Percentiles rank a stretch among this genome's conserved stretches.
These are phyloP conservation scores for Hypoxylon lienhwacheense DNA, from an alignment of 495 filamentous ascomycete species.

Conservation along the genomic window DNA sequence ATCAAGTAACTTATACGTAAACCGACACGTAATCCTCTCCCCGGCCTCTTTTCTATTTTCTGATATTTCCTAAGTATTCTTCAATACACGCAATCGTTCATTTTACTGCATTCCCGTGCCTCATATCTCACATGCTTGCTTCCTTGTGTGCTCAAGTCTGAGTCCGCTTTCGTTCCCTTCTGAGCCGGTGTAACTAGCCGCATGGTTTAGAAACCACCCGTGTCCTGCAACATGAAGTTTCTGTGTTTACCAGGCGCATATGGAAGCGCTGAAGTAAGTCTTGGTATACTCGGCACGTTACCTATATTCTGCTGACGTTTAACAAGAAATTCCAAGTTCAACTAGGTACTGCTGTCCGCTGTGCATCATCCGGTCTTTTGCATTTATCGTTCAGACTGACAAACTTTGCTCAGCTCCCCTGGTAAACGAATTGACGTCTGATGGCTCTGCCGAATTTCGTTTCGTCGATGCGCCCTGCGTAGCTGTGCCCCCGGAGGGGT, in stretches of 20 bases:
- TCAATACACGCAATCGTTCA: constrained; percentile 26
- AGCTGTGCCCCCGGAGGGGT: constrained; percentile 51
- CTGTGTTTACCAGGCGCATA: constrained; percentile 51
- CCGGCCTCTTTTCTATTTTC: constrained; percentile 7
- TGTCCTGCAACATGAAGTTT: constrained; percentile 43
- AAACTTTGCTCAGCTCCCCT: constrained; percentile 45
- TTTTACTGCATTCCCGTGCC: constrained; percentile 30
- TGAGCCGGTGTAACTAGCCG: constrained; percentile 30
- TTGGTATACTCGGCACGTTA: constrained; percentile 1
- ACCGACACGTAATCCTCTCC: constrained; percentile 27
- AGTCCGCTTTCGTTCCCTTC: constrained; percentile 17
- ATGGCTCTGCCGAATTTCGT: constrained; percentile 48
- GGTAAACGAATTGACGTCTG: constrained; percentile 50
- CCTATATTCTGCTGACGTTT: constrained; percentile 24
- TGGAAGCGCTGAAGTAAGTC: constrained; percentile 55
- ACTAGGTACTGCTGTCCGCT: constrained; percentile 41
- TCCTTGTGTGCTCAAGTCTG: constrained; percentile 25
- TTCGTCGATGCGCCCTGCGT: constrained; percentile 53
- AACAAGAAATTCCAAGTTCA: constrained; percentile 57
- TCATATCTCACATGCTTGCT: constrained; percentile 13
- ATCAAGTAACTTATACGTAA: constrained; percentile 36
- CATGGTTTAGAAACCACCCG: constrained; percentile 10
- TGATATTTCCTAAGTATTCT: too few relatives aligned
- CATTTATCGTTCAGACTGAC: constrained; percentile 14
- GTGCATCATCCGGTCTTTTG: constrained; percentile 1